These are phyloP conservation scores for Yamadazyma triangularis DNA, from an alignment of 1,139 yeast species.

Conservation along the genomic window DNA sequence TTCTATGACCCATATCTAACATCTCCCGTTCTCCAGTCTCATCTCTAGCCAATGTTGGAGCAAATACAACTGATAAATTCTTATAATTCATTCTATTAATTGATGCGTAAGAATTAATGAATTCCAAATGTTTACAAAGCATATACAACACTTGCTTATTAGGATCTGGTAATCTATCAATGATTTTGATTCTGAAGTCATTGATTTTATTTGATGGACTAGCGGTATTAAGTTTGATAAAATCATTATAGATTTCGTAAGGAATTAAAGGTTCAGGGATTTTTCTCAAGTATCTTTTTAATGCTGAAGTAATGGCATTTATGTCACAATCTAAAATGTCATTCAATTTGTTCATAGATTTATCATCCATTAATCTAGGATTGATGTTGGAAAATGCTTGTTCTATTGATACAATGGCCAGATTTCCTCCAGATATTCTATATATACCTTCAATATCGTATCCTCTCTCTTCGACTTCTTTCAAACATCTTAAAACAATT, in stretches of 20 bases:
- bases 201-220: slow-evolving; percentile 23
- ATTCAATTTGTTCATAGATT: slow-evolving; percentile 37
- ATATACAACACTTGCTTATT: slow-evolving; percentile 56
- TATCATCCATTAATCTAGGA: slow-evolving; percentile 26
- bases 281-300: slow-evolving; percentile 80
- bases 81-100: slow-evolving; percentile 73
- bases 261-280: slow-evolving; percentile 85
- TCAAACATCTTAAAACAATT: slow-evolving; percentile 68
- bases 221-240: slow-evolving; percentile 44
- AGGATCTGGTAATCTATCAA: slow-evolving; percentile 56
- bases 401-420: slow-evolving; percentile 62
- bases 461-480: slow-evolving; percentile 74
- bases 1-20: slow-evolving; percentile 78
- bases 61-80: slow-evolving; percentile 89
- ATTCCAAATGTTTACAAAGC: slow-evolving; percentile 61
- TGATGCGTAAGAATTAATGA: slow-evolving; percentile 44
- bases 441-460: slow-evolving; percentile 80
- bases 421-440: slow-evolving; percentile 84
- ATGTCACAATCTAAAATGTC: slow-evolving; percentile 63
- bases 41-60: slow-evolving; percentile 89
- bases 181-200: slow-evolving; percentile 24
- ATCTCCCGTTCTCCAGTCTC: slow-evolving; percentile 79
- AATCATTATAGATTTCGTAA: slow-evolving; percentile 60
- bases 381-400: slow-evolving; percentile 33
- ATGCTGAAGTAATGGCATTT: slow-evolving; percentile 79